Conservation (phyloP, 2,329 filamentous ascomycete genomes). For the Aureobasidium sp. region DNA sequence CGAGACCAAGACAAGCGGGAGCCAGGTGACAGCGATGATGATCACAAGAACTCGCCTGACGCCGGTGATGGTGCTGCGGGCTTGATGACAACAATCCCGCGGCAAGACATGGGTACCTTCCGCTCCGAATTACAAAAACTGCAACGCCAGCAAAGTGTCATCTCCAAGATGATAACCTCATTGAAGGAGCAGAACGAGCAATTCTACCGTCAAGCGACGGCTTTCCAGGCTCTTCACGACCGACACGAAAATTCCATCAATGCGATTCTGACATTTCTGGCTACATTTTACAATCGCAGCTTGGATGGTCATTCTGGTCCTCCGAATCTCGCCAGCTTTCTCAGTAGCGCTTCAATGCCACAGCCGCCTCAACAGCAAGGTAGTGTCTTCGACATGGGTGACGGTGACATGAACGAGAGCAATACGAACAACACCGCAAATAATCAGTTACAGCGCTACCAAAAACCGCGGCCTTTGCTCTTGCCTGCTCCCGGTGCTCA, state of each 20-base stretch:
- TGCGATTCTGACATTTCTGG: conserved; percentile 93
- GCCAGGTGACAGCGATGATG: conserved; percentile 61
- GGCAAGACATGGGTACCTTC: conserved; percentile 70
- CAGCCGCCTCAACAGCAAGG: conserved; percentile 48
- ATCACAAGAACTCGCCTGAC: conserved; percentile 38
- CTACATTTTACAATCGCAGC: conserved; percentile 91
- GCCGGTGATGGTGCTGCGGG: conserved; percentile 34
- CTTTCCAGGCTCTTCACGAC: conserved; percentile 86
- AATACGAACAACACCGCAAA: conserved; percentile 28
- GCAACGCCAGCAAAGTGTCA: conserved; percentile 78
- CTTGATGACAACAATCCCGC: conserved; percentile 45
- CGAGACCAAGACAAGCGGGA: conserved; percentile 59
- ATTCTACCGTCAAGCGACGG: conserved; percentile 77
- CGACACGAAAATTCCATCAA: conserved; percentile 99
- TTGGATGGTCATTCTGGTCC: conserved; percentile 69
- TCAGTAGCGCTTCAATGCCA: conserved; percentile 49
- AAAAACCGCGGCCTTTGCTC: conserved; percentile 28
- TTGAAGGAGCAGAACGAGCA: conserved; percentile 81
- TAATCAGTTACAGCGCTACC: conserved; percentile 27
- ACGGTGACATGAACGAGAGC: conserved; percentile 41
- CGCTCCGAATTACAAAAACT: conserved; percentile 75
- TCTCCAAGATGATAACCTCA: conserved; percentile 72
- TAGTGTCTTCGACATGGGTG: conserved; percentile 55
- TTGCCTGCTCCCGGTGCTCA: not conserved
- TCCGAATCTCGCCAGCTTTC: conserved; percentile 74